These are phyloP conservation scores for Lactarius indigo DNA, from an alignment of 768 basidiomycete species.

Conservation along the genomic window DNA sequence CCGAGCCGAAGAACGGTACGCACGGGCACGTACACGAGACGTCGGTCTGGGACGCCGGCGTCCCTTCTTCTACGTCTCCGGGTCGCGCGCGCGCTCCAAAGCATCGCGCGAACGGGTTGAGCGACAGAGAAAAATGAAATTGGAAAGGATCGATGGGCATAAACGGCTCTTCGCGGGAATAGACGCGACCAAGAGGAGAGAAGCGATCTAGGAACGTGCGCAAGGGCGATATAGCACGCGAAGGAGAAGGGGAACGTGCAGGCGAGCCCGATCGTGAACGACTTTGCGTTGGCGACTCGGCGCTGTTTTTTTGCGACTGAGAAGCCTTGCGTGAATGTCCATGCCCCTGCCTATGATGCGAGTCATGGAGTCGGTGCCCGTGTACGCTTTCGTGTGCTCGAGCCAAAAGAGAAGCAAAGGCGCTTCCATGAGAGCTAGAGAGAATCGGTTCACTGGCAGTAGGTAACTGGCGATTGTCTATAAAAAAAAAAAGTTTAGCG, in stretches of 20 bases:
- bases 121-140: constrained; percentile 23
- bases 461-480: constrained; percentile 16
- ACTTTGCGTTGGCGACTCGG: constrained; percentile 33
- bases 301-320: constrained; percentile 26
- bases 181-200: constrained; percentile 47
- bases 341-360: constrained; percentile 7
- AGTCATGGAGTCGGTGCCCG: not conserved
- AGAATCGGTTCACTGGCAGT: constrained; percentile 22
- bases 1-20: constrained; percentile 17
- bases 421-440: not conserved
- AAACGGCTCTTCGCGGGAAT: constrained; percentile 41
- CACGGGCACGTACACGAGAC: constrained; percentile 21
- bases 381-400: constrained; percentile 13
- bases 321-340: constrained; percentile 24
- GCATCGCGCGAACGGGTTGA: constrained; percentile 16
- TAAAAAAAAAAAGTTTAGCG: not conserved
- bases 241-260: constrained; percentile 35
- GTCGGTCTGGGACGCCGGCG: not conserved
- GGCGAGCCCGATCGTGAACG: constrained; percentile 39
- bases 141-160: constrained; percentile 37
- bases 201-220: constrained; percentile 51
- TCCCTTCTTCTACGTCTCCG: constrained; percentile 1
- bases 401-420: constrained; percentile 14
- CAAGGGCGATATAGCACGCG: constrained; percentile 52
- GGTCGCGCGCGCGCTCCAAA: constrained; percentile 4